Evolutionary conservation across 2,329 filamentous ascomycete species (phyloP).

Genomic region (Fusarium paranaense): DNA sequence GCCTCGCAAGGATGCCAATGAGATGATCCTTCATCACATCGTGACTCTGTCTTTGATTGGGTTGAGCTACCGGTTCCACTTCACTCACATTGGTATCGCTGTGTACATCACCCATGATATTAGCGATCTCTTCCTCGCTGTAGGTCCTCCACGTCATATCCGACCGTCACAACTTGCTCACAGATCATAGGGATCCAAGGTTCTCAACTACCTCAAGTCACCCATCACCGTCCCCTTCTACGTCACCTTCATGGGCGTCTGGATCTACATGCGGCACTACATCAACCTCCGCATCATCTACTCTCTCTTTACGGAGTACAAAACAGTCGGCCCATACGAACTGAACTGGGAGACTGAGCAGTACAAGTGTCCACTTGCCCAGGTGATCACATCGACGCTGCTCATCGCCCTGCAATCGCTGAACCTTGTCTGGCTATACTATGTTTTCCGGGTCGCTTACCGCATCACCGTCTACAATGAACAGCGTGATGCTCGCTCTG

Average conservation of each 20-base stretch:
- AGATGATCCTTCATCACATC: conserved; percentile 90
- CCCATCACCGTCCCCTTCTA: conserved; percentile 85
- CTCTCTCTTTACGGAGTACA: conserved; percentile 79
- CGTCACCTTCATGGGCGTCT: conserved; percentile 80
- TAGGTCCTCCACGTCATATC: not conserved
- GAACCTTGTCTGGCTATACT: conserved; percentile 84
- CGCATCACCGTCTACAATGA: conserved; percentile 72
- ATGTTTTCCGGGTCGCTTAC: conserved; percentile 79
- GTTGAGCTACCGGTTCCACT: conserved; percentile 92
- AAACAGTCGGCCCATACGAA: conserved; percentile 77
- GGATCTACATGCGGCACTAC: conserved; percentile 91
- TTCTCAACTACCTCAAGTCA: conserved; percentile 87
- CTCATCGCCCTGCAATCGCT: conserved; percentile 76
- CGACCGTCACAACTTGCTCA: not conserved
- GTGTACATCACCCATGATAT: conserved; percentile 96
- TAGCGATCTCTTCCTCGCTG: conserved; percentile 85
- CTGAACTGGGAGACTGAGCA: conserved; percentile 80
- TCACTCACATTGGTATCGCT: conserved; percentile 91
- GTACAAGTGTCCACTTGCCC: conserved; percentile 78
- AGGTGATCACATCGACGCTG: conserved; percentile 73
- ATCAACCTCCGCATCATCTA: conserved; percentile 80
- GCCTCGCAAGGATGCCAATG: conserved; percentile 91
- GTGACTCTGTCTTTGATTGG: conserved; percentile 86
- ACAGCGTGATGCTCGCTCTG: conserved; percentile 77
- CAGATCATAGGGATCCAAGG: conserved; percentile 77